A percentile compares a stretch with the other conserved stretches of the same genome.
Conservation (phyloP, 169 alveolate species). For the Plasmodium vivax region DNA sequence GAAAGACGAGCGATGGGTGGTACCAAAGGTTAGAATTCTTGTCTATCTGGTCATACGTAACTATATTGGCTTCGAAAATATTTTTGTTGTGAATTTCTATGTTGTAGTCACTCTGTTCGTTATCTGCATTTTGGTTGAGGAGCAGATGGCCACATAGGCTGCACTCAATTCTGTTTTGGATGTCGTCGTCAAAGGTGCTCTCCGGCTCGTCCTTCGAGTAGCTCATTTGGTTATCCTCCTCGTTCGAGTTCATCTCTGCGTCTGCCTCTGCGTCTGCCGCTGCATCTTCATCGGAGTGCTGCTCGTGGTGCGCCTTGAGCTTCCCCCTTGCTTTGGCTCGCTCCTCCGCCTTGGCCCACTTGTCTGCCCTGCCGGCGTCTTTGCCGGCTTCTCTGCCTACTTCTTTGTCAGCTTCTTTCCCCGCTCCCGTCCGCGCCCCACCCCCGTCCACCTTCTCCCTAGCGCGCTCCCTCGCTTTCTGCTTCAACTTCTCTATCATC, state of each 20-base stretch:
- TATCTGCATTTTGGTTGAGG: conserved; percentile 78
- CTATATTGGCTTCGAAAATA: conserved; percentile 82
- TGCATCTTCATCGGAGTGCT: neutral
- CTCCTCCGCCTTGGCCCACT: neutral
- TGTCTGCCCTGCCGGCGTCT: neutral
- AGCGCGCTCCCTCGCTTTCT: conserved; percentile 7
- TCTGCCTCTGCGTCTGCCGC: neutral
- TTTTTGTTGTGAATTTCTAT: conserved; percentile 77
- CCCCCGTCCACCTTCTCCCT: neutral
- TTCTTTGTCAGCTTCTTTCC: neutral
- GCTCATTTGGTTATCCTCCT: conserved; percentile 6
- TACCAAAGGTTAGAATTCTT: conserved; percentile 91
- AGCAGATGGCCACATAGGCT: conserved; percentile 88
- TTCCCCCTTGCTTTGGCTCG: neutral
- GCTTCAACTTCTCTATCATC: conserved; percentile 12
- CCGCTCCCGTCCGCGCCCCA: neutral
- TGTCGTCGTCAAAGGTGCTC: conserved; percentile 29
- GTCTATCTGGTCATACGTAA: conserved; percentile 86
- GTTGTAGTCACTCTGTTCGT: conserved; percentile 35
- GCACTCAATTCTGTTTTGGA: conserved; percentile 74
- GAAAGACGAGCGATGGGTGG: conserved; percentile 91
- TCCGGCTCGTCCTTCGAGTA: conserved; percentile 36
- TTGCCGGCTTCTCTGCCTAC: neutral
- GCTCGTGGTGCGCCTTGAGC: neutral
- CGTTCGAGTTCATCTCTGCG: conserved; percentile 12